Conservation (phyloP, 176 grass and related monocot species). For the Raddia distichophylla region DNA sequence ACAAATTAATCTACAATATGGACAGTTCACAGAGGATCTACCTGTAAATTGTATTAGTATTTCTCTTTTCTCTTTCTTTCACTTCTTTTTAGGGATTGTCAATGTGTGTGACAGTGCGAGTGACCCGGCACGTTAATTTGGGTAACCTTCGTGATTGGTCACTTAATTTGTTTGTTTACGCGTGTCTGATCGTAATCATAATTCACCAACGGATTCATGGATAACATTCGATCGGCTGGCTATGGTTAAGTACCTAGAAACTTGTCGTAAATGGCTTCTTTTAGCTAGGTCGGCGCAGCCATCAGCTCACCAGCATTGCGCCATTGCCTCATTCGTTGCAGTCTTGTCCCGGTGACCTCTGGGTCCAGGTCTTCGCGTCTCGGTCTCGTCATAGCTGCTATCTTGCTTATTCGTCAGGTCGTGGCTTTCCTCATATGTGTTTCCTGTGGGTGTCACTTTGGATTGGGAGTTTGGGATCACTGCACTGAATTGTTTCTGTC, state of each 20-base stretch:
- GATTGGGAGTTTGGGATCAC: neutral
- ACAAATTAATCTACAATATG: neutral
- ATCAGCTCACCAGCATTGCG: too few relatives aligned
- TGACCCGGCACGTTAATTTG: conserved; percentile 18
- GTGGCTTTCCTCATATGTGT: neutral
- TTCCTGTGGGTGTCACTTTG: neutral
- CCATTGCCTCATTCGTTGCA: neutral
- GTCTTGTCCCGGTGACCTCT: neutral
- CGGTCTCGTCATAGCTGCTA: neutral
- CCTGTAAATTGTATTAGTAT: conserved; percentile 30
- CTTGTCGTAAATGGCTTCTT: neutral
- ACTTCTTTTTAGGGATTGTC: neutral
- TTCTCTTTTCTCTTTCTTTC: neutral
- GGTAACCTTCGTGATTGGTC: conserved; percentile 18
- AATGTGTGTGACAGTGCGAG: neutral
- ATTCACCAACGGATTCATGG: conserved; percentile 2
- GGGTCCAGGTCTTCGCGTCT: neutral
- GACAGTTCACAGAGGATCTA: neutral
- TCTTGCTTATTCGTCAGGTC: neutral
- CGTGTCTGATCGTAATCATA: neutral
- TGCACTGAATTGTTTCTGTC: neutral
- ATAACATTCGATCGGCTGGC: neutral
- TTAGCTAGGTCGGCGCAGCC: neutral
- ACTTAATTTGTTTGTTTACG: conserved; percentile 11
- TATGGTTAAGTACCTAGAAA: neutral